Conservation (phyloP, 2,329 filamentous ascomycete species). For the Talaromyces amestolkiae region DNA sequence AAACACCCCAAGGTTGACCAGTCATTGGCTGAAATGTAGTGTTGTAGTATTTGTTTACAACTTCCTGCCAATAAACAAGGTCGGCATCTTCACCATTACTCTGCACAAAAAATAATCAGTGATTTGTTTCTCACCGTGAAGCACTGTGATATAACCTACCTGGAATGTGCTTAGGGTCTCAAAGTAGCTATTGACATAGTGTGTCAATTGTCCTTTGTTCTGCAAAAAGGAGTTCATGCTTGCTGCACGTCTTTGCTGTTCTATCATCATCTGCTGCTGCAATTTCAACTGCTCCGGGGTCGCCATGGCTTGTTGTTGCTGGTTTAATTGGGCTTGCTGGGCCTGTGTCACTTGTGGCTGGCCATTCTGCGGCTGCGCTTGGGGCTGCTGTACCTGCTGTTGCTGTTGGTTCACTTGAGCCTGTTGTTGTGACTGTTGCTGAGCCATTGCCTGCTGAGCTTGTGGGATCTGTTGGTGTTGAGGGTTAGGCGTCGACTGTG, state of each 20-base stretch:
- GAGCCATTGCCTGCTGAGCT: conserved; percentile 29
- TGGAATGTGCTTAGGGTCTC: conserved; percentile 57
- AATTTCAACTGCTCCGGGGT: conserved; percentile 42
- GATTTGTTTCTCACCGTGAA: neutral
- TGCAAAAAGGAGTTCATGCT: conserved; percentile 23
- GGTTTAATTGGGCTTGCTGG: conserved; percentile 21
- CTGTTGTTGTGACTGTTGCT: conserved; percentile 26
- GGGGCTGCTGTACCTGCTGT: conserved; percentile 21
- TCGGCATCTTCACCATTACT: conserved; percentile 63
- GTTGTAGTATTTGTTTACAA: conserved; percentile 75
- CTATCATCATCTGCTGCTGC: conserved; percentile 43
- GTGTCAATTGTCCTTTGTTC: conserved; percentile 45
- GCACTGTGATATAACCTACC: conserved; percentile 29
- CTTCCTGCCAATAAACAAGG: conserved; percentile 72
- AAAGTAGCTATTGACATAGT: conserved; percentile 56
- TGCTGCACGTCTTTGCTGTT: conserved; percentile 35
- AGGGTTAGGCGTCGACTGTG: conserved; percentile 40
- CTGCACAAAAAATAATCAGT: conserved; percentile 32
- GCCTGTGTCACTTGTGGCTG: conserved; percentile 8
- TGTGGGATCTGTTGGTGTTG: conserved; percentile 39
- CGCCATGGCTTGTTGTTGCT: conserved; percentile 40
- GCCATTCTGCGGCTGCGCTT: conserved; percentile 23
- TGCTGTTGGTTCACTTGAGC: conserved; percentile 32
- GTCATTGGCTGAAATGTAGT: conserved; percentile 52
- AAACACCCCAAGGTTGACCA: conserved; percentile 54